phyloP scores from a whole-genome alignment of 345 rosid species.

The Bruguiera parviflora region DNA sequence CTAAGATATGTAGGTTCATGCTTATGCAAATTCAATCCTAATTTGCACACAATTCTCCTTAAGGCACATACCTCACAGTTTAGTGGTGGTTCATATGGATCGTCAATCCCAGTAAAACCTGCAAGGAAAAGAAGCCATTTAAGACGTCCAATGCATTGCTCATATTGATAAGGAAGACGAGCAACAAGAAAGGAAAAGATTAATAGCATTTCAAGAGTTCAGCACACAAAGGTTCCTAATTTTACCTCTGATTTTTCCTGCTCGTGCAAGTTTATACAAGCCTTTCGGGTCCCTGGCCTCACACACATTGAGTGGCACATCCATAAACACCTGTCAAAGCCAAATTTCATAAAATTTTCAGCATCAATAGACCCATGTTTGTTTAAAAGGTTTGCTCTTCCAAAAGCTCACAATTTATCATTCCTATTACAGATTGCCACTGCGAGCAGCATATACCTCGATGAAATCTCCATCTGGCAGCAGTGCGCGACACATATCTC shows the following conservation, averaged over 20 bases:
- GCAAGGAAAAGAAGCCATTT: conserved; percentile 8
- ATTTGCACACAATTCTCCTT: background rate
- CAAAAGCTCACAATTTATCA: background rate
- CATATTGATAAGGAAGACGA: too few relatives aligned
- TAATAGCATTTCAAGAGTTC: background rate
- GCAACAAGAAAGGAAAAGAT: too few relatives aligned
- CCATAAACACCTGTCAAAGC: conserved; percentile 59
- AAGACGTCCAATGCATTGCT: background rate
- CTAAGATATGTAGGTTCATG: background rate
- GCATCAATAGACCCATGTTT: conserved; percentile 4
- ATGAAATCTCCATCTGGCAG: conserved; percentile 73
- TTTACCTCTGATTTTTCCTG: conserved; percentile 78
- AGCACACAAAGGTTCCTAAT: background rate
- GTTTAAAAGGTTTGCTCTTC: background rate
- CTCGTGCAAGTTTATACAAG: conserved; percentile 82
- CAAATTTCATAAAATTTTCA: conserved; percentile 10
- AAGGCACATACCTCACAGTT: conserved; percentile 50
- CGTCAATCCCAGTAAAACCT: conserved; percentile 80
- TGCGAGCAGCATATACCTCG: conserved; percentile 43
- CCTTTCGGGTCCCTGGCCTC: conserved; percentile 89
- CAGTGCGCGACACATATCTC: conserved; percentile 63
- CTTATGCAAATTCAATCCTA: background rate
- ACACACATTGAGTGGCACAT: conserved; percentile 64
- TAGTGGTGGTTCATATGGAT: conserved; percentile 69
- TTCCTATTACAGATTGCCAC: conserved; percentile 1